phyloP scores from a whole-genome alignment of 257 asterid species.

The Solanum pinnatisectum region DNA sequence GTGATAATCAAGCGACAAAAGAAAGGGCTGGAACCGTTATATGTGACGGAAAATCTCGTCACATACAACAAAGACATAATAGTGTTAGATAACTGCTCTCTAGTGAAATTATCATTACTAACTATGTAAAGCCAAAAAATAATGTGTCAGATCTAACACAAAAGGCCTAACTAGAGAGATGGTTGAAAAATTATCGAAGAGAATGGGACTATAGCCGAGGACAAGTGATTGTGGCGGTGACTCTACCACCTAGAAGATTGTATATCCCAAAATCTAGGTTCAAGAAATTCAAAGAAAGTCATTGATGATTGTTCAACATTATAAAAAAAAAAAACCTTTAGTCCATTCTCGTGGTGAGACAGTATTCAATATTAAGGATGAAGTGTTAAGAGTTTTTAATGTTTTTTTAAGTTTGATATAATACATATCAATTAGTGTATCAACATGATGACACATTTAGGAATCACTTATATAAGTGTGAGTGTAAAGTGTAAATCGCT shows the following conservation, averaged over 20 bases:
- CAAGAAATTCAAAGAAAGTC: background rate
- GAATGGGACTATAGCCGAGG: background rate
- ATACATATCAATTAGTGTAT: background rate
- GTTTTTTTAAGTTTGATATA: background rate
- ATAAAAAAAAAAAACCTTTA: background rate
- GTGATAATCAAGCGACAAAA: too few species aligned
- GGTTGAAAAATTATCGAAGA: background rate
- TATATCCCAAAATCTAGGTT: background rate
- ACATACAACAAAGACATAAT: background rate
- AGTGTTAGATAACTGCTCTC: background rate
- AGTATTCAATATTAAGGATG: background rate
- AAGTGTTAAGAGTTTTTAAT: background rate
- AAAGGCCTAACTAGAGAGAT: background rate
- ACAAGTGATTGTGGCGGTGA: background rate
- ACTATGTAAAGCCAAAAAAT: background rate
- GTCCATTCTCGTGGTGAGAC: background rate
- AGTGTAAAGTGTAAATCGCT: too few species aligned
- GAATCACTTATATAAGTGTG: too few species aligned
- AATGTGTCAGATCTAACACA: background rate
- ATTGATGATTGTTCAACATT: background rate
- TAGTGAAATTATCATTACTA: background rate
- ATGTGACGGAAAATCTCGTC: too few species aligned
- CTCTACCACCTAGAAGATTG: background rate
- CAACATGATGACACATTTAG: background rate
- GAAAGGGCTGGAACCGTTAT: too few species aligned